Percentiles rank a stretch among this genome's conserved stretches.
phyloP scores from a whole-genome alignment of 108 stramenopile species.

The Skeletonema grethae region DNA sequence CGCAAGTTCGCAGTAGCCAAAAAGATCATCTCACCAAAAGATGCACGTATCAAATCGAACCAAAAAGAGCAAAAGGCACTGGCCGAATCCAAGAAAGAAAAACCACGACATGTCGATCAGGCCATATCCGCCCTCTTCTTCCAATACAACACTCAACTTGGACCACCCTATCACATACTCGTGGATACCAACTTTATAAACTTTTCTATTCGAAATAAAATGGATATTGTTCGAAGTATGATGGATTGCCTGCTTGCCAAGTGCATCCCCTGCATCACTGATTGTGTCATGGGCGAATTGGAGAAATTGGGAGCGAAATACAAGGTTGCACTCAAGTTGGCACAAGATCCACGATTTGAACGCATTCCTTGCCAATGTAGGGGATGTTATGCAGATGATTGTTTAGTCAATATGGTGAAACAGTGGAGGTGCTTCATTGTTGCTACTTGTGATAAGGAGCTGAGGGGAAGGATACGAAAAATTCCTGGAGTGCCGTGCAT shows the following conservation, averaged over 20 bases:
- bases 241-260: conserved; percentile 99
- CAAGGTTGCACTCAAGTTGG: conserved; percentile 94
- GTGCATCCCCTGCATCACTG: conserved; percentile 96
- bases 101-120: conserved; percentile 86
- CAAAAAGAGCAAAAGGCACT: conserved; percentile 57
- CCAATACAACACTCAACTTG: conserved; percentile 96
- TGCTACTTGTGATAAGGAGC: conserved; percentile 99
- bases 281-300: conserved; percentile 99
- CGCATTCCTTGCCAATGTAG: conserved; percentile 91
- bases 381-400: conserved; percentile 97
- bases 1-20: conserved; percentile 94
- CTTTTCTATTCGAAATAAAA: conserved; percentile 97
- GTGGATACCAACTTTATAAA: conserved; percentile 99
- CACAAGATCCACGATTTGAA: conserved; percentile 97
- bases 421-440: conserved; percentile 98
- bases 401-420: conserved; percentile 66
- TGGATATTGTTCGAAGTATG: conserved; percentile 98
- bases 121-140: conserved; percentile 94
- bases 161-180: conserved; percentile 97
- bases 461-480: conserved; percentile 94
- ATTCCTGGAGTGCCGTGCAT: conserved; percentile 99
- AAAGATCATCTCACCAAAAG: conserved; percentile 89
- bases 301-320: conserved; percentile 98
- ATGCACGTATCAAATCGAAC: conserved; percentile 84
- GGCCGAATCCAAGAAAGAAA: conserved; percentile 53